Evolutionary conservation across 352 stramenopile species (phyloP), one percentile per base, ranked within the genome.

Genomic region (Elongisporangium undulatum): DNA sequence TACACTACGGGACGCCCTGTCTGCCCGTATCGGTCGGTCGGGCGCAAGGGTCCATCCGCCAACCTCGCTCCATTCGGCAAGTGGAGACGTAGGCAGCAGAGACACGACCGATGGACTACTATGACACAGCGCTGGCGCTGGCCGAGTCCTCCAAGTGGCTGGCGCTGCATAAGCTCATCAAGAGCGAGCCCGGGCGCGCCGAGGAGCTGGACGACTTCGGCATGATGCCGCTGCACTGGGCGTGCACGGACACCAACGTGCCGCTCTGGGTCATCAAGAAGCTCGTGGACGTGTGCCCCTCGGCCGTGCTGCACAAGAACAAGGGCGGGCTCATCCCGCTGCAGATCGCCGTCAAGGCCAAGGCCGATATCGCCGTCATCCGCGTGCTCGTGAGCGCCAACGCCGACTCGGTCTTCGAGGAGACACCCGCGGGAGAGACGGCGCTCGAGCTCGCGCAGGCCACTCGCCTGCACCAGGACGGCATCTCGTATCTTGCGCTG

Each of bases 141-240:
- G 85, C 85, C 62, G 85, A 94, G 67, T 77, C 71, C 38, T 83
- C 74, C 52, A 75, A 84, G 29, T 94, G 85, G 85, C 70, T 68
- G 39, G 72, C 82, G 59, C 71, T 94, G 45, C 72, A 87, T 56
- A 75, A 74, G 20, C 74, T 89, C 53, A 61, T 94, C 57, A 67
- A 70, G 9, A 67, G 67, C 12, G 53, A 82, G 22, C 66, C 79
- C 6, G 69, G 78, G 63, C 72, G 69, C 68, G 85, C 85, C 21
- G 74, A 90, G 51, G 81, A 92, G 58, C 76, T 80, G 61, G 85
- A 94, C 69, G 85, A 94, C 72, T 93, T 91, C 58, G 85, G 83
- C 62, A 94, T 94, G 85, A 85, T 89, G 69, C 79, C 83, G 55
- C 70, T 94, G 55, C 85, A 94, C 68, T 94, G 85, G 85, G 76